Evolutionary conservation across 2,329 filamentous ascomycete genomes (phyloP).

Genomic region (Davidsoniella eucalypti): DNA sequence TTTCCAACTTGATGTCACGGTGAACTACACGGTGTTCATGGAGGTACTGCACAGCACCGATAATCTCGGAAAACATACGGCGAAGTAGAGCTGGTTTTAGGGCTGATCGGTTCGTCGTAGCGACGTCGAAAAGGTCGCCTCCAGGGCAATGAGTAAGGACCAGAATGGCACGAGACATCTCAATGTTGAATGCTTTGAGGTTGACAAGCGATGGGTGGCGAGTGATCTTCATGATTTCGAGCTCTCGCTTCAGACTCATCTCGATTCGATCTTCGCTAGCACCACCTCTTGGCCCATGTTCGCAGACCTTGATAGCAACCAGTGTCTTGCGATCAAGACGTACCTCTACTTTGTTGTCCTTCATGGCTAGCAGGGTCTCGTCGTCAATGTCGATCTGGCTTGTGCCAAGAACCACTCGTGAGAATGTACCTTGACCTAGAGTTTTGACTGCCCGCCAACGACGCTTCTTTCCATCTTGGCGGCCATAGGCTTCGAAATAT

Average conservation of each 20-base stretch:
- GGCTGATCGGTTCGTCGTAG: slow-evolving; percentile 51
- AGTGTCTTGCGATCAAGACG: slow-evolving; percentile 53
- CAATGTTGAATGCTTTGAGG: slow-evolving; percentile 79
- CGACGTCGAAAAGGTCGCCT: slow-evolving; percentile 87
- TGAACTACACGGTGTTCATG: slow-evolving; percentile 81
- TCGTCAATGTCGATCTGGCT: slow-evolving; percentile 46
- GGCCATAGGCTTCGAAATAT: slow-evolving; percentile 53
- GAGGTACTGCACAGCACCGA: slow-evolving; percentile 71
- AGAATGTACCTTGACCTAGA: slow-evolving; percentile 89
- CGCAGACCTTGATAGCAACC: slow-evolving; percentile 88
- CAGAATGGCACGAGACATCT: slow-evolving; percentile 64
- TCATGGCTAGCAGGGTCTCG: slow-evolving; percentile 19
- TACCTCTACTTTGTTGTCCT: slow-evolving; percentile 17
- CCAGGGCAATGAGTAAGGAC: slow-evolving; percentile 86
- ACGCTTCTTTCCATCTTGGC: slow-evolving; percentile 51
- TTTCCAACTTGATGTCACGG: slow-evolving; percentile 93
- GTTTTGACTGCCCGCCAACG: slow-evolving; percentile 65
- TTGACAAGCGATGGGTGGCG: slow-evolving; percentile 82
- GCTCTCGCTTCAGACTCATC: slow-evolving; percentile 81
- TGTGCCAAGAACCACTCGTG: slow-evolving; percentile 80
- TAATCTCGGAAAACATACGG: slow-evolving; percentile 77
- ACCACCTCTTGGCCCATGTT: slow-evolving; percentile 84
- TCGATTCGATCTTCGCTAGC: slow-evolving; percentile 87
- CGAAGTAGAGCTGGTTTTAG: slow-evolving; percentile 55
- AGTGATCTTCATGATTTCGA: slow-evolving; percentile 81